A percentile compares a stretch with the other conserved stretches of the same genome.
Conservation (phyloP, 192 early-diverging fungal species). For the Haplosporangium gracile region DNA sequence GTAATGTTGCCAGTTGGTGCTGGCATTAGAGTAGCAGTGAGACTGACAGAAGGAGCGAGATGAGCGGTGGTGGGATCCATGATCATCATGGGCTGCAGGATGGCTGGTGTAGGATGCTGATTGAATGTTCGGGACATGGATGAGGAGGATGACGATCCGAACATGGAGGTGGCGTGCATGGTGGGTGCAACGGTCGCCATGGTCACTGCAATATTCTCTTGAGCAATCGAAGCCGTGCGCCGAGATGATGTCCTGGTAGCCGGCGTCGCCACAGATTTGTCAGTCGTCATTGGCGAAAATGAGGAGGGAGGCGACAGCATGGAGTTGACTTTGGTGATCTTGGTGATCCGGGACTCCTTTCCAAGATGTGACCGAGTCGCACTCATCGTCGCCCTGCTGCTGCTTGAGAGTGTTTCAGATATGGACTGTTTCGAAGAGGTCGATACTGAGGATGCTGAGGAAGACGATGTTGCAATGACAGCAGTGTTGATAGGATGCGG, state of each 20-base stretch:
- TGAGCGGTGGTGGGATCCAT: not conserved
- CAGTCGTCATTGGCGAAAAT: not conserved
- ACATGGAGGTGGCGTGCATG: not conserved
- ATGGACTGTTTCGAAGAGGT: not conserved
- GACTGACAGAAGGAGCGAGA: not conserved
- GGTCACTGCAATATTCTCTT: not conserved
- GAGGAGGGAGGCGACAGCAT: not conserved
- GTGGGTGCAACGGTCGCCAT: not conserved
- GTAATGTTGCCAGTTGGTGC: constrained; percentile 27
- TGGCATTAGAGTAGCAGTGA: not conserved
- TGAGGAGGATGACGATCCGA: not conserved
- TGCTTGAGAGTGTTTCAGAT: constrained; percentile 10
- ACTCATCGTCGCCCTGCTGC: not conserved
- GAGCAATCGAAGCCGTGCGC: not conserved
- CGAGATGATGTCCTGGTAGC: not conserved
- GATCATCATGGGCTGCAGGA: not conserved
- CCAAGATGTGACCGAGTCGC: constrained; percentile 1
- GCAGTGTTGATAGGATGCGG: not conserved
- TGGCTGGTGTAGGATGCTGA: not conserved
- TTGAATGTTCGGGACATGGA: not conserved
- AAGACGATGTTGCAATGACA: not conserved
- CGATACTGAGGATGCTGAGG: not conserved
- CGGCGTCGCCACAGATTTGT: not conserved
- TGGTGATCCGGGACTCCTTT: not conserved
- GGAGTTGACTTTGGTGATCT: not conserved